These are phyloP conservation scores for Pseudogymnoascus sp. DNA, from an alignment of 2,329 filamentous ascomycete genomes.

Conservation along the genomic window DNA sequence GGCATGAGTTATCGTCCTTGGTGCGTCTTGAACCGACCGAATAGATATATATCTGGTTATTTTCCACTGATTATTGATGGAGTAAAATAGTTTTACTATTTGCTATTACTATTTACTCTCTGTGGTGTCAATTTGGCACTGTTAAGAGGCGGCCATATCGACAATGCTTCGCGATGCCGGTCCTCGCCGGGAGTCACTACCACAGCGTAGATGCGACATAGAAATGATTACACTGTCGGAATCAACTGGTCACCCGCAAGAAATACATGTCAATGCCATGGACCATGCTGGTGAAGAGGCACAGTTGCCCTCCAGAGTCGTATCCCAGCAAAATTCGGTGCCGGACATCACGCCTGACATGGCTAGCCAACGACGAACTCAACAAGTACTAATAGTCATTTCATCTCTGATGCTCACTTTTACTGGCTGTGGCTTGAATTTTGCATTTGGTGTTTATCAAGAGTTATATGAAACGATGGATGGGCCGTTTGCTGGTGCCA, in stretches of 20 bases:
- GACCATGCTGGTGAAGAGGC: not conserved
- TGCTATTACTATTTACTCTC: not conserved
- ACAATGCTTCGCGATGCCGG: constrained; percentile 7
- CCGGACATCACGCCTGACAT: not conserved
- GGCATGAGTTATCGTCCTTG: not conserved
- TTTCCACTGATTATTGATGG: not conserved
- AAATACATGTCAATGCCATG: not conserved
- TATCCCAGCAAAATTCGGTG: not conserved
- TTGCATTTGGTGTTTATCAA: constrained; percentile 36
- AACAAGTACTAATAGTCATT: constrained; percentile 13
- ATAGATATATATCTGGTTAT: not conserved
- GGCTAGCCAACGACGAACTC: not conserved
- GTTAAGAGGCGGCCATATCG: not conserved
- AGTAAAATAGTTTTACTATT: not conserved
- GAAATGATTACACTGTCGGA: not conserved
- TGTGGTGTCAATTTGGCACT: not conserved
- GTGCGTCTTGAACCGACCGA: not conserved
- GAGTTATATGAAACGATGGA: constrained; percentile 32
- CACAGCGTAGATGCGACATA: not conserved
- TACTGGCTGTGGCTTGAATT: constrained; percentile 32
- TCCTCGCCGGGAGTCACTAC: not conserved
- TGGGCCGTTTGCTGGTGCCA: constrained; percentile 32
- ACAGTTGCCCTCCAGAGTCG: not conserved
- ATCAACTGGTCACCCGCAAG: not conserved
- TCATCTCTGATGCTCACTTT: constrained; percentile 29